A percentile compares a stretch with the other conserved stretches of the same genome.
These are phyloP conservation scores for Cercospora canescens DNA, from an alignment of 2,329 filamentous ascomycete genomes.

Conservation along the genomic window DNA sequence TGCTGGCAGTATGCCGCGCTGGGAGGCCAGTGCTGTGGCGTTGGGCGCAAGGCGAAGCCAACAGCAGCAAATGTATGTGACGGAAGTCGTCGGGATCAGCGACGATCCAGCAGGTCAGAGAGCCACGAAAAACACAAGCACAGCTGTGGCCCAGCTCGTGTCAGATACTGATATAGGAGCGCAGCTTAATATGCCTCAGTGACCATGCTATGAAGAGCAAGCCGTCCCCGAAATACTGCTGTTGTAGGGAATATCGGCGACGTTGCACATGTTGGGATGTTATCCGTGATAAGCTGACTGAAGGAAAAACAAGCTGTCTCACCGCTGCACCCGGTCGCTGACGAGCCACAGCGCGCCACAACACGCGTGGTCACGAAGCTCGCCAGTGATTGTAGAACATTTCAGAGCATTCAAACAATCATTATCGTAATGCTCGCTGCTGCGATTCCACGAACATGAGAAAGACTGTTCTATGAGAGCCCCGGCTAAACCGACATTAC, in stretches of 20 bases:
- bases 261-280: neutral
- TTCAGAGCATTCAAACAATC: neutral
- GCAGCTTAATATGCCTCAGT: neutral
- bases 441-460: neutral
- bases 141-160: neutral
- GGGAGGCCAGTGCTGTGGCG: neutral
- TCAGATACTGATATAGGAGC: neutral
- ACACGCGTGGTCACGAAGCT: neutral
- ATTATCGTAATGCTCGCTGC: neutral
- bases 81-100: neutral
- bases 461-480: neutral
- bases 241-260: neutral
- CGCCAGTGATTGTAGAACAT: neutral
- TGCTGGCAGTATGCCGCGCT: neutral
- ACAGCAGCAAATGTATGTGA: neutral
- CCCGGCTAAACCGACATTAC: conserved; percentile 6
- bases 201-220: neutral
- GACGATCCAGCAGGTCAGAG: neutral
- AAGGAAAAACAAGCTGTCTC: neutral
- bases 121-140: neutral
- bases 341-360: neutral
- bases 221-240: neutral
- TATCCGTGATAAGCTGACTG: neutral
- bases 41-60: neutral
- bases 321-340: neutral